Conservation (phyloP, 805 yeast species). For the Starmerella scarabaei region DNA sequence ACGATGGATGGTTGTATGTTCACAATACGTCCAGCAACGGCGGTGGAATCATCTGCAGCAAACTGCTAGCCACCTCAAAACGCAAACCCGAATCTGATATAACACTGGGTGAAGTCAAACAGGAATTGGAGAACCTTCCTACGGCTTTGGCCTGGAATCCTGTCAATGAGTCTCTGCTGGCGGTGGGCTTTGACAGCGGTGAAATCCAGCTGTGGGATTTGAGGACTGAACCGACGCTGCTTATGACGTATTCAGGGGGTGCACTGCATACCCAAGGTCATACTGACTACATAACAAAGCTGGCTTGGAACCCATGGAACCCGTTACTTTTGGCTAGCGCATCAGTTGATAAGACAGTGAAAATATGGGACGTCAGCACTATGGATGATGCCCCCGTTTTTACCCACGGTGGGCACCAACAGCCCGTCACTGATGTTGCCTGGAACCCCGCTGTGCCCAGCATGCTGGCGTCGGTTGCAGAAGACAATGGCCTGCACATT, state of each 20-base stretch:
- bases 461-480: slow-evolving; percentile 64
- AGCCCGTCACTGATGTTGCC: slow-evolving; percentile 70
- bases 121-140: slow-evolving; percentile 2
- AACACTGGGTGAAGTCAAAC: not conserved
- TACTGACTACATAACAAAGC: slow-evolving; percentile 43
- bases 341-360: slow-evolving; percentile 44
- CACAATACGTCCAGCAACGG: slow-evolving; percentile 2
- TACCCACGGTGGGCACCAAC: slow-evolving; percentile 73
- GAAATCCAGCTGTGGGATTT: slow-evolving; percentile 50
- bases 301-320: slow-evolving; percentile 58
- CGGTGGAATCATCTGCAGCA: not conserved
- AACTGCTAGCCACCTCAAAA: not conserved
- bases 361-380: slow-evolving; percentile 21
- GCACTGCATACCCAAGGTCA: slow-evolving; percentile 31
- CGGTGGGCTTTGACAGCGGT: slow-evolving; percentile 56
- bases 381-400: slow-evolving; percentile 31
- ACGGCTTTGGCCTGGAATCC: slow-evolving; percentile 52
- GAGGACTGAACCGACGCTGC: slow-evolving; percentile 28
- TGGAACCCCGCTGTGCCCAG: slow-evolving; percentile 69
- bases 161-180: slow-evolving; percentile 41
- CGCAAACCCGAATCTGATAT: not conserved
- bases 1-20: slow-evolving; percentile 29
- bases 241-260: slow-evolving; percentile 23
- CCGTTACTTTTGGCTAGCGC: slow-evolving; percentile 49
- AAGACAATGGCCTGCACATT: slow-evolving; percentile 75